These are phyloP conservation scores for Globisporangium sylvaticum DNA, from an alignment of 352 stramenopile species.

Conservation along the genomic window DNA sequence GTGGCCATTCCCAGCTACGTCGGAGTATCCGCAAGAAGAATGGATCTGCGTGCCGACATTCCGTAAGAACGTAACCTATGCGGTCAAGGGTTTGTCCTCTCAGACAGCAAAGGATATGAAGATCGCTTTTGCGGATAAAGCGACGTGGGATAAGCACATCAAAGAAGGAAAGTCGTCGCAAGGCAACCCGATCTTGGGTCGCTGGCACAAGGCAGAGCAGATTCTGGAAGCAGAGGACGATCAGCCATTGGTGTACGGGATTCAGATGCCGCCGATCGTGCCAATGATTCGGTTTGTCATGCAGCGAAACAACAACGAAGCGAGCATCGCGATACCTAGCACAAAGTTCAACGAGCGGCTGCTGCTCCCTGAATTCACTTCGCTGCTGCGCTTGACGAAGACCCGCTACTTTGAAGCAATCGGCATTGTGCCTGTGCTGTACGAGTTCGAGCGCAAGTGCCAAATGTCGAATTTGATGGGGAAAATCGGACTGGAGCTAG, in stretches of 20 bases:
- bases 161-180: conserved; percentile 62
- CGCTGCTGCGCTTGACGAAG: conserved; percentile 56
- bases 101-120: conserved; percentile 44
- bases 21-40: conserved; percentile 29
- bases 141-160: conserved; percentile 44
- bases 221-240: conserved; percentile 47
- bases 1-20: conserved; percentile 48
- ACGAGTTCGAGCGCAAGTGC: conserved; percentile 87
- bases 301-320: conserved; percentile 70
- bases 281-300: conserved; percentile 81
- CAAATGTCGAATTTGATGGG: conserved; percentile 87
- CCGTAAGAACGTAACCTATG: conserved; percentile 70
- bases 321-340: conserved; percentile 46
- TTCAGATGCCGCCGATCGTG: conserved; percentile 73
- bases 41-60: conserved; percentile 74
- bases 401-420: conserved; percentile 78
- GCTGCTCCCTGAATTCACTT: conserved; percentile 69
- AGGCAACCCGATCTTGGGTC: conserved; percentile 72
- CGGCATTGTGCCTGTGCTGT: conserved; percentile 77
- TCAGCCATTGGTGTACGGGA: conserved; percentile 62
- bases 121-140: conserved; percentile 41
- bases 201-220: conserved; percentile 69
- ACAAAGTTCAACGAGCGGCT: conserved; percentile 77
- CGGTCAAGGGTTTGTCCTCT: conserved; percentile 39
- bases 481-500: conserved; percentile 67